Evolutionary conservation across 2,329 filamentous ascomycete species (phyloP).

Genomic region (Seiridium cupressi): DNA sequence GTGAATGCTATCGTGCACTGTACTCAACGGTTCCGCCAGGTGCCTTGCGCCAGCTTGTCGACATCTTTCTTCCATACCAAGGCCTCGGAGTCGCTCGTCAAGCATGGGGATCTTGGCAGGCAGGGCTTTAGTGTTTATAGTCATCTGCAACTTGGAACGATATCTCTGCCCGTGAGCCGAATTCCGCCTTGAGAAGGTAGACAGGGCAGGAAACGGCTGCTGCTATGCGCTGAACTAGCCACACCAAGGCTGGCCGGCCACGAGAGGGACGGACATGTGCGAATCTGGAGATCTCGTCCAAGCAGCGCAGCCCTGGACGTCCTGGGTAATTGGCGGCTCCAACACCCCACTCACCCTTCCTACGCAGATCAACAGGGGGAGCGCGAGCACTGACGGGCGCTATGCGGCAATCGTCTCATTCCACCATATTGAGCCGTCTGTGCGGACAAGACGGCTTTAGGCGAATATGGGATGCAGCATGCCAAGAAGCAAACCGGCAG

Average conservation of each 20-base stretch:
- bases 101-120: no score
- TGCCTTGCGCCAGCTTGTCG: no score
- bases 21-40: no score
- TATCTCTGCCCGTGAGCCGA: background rate
- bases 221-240: background rate
- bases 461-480: background rate
- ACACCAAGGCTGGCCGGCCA: no score
- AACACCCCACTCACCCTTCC: background rate
- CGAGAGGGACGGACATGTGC: no score
- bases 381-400: background rate
- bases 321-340: background rate
- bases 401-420: background rate
- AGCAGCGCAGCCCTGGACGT: background rate
- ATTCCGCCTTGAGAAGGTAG: slow-evolving; percentile 2
- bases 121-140: no score
- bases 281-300: background rate
- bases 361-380: slow-evolving; percentile 1
- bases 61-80: no score
- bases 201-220: background rate
- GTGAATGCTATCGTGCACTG: no score
- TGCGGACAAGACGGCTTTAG: background rate
- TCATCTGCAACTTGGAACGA: no score
- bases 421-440: background rate
- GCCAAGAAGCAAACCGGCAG: background rate
- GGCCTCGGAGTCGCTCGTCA: no score